phyloP scores from a whole-genome alignment of 768 basidiomycete genomes.

The Hirschioporus abietinus region DNA sequence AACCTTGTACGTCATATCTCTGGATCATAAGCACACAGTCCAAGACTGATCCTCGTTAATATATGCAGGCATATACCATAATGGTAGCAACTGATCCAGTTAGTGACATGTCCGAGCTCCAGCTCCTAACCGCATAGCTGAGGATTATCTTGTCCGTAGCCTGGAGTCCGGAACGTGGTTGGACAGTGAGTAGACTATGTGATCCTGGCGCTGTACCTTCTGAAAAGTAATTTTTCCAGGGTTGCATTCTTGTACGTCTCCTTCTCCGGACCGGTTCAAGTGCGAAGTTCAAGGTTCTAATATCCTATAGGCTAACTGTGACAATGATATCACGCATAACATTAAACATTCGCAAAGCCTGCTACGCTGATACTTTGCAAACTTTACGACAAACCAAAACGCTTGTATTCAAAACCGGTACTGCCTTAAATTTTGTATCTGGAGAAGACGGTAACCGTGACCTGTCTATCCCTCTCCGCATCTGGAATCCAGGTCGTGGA shows the following conservation, averaged over 20 bases:
- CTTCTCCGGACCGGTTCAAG: background rate
- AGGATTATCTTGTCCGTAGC: background rate
- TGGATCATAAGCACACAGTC: slow-evolving; percentile 7
- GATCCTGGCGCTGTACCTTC: slow-evolving; percentile 12
- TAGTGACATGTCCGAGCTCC: background rate
- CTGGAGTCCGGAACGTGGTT: slow-evolving; percentile 28
- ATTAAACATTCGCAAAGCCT: slow-evolving; percentile 34
- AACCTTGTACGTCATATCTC: slow-evolving; percentile 7
- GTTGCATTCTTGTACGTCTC: slow-evolving; percentile 1
- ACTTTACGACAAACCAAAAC: background rate
- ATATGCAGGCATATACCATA: slow-evolving; percentile 28
- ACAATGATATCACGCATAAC: slow-evolving; percentile 70
- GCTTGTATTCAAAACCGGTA: background rate
- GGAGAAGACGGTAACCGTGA: background rate
- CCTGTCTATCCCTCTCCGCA: background rate
- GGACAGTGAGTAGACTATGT: slow-evolving; percentile 26
- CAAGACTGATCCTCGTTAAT: slow-evolving; percentile 28
- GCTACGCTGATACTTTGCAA: background rate
- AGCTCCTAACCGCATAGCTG: background rate
- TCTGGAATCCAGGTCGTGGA: background rate
- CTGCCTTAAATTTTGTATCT: background rate
- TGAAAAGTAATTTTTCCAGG: slow-evolving; percentile 30
- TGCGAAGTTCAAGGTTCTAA: background rate
- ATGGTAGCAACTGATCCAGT: slow-evolving; percentile 29
- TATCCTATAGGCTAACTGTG: slow-evolving; percentile 30